phyloP scores from a whole-genome alignment of 139 green algal genomes.

The Gonium pectorale region DNA sequence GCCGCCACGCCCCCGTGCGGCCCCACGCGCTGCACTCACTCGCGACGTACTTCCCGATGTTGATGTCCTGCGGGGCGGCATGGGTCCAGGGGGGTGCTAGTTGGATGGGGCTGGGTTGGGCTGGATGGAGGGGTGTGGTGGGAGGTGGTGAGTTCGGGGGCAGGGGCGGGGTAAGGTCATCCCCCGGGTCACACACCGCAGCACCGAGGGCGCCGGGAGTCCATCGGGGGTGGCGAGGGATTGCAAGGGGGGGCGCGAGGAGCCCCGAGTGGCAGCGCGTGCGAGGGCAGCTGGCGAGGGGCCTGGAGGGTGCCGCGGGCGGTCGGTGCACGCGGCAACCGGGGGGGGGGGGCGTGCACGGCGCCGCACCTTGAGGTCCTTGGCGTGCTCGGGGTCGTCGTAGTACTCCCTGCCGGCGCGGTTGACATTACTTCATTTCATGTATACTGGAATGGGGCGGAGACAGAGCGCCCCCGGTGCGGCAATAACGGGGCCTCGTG shows the following conservation, averaged over 20 bases:
- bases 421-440: no score
- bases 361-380: slow-evolving; percentile 66
- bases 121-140: neutral
- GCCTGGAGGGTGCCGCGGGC: no score
- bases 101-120: neutral
- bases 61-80: slow-evolving; percentile 17
- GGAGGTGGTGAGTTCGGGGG: neutral
- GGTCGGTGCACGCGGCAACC: no score
- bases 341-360: slow-evolving; percentile 56
- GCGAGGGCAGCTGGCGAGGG: no score
- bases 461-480: no score
- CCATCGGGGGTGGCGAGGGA: no score
- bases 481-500: no score
- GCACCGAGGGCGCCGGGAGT: no score
- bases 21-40: slow-evolving; percentile 46
- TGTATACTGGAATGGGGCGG: no score
- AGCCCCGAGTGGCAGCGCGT: no score
- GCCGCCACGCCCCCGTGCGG: neutral
- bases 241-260: no score
- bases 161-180: neutral
- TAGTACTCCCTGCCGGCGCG: slow-evolving; percentile 92
- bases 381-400: slow-evolving; percentile 69
- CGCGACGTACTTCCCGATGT: slow-evolving; percentile 59
- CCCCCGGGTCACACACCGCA: no score
- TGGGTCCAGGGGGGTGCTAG: neutral